A percentile compares a stretch with the other conserved stretches of the same genome.
phyloP scores from a whole-genome alignment of 305 asterid genomes.

The Fraxinus nigra region DNA sequence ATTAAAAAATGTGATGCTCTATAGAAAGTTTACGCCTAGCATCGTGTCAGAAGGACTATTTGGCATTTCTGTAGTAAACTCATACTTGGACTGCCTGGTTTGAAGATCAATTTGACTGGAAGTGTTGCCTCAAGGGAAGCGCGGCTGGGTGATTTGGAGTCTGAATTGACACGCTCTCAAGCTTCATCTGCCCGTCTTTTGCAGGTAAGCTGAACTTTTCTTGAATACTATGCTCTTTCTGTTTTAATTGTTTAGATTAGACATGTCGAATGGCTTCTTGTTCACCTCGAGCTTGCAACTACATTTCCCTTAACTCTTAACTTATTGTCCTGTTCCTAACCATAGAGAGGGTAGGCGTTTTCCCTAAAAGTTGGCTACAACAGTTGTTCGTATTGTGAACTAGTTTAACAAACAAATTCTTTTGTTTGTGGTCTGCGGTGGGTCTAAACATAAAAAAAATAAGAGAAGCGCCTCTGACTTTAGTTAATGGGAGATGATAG shows the following conservation, averaged over 20 bases:
- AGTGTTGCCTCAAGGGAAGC: conserved; percentile 66
- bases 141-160: conserved; percentile 61
- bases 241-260: not conserved
- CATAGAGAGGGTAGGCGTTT: not conserved
- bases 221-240: not conserved
- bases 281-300: not conserved
- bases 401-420: not conserved
- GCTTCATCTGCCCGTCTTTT: conserved; percentile 58
- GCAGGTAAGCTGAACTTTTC: conserved; percentile 45
- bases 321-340: not conserved
- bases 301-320: not conserved
- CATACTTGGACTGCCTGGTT: conserved; percentile 8
- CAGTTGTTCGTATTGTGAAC: not conserved
- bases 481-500: not conserved
- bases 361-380: not conserved
- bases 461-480: not conserved
- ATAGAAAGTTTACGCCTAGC: not conserved
- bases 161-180: conserved; percentile 62
- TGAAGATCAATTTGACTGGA: conserved; percentile 72
- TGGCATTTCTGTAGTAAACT: not conserved
- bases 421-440: not conserved
- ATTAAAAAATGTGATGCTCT: not conserved
- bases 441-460: not conserved
- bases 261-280: not conserved
- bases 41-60: not conserved